Evolutionary conservation across 306 rosid genomes (phyloP).

Genomic region (Corylus americana): DNA sequence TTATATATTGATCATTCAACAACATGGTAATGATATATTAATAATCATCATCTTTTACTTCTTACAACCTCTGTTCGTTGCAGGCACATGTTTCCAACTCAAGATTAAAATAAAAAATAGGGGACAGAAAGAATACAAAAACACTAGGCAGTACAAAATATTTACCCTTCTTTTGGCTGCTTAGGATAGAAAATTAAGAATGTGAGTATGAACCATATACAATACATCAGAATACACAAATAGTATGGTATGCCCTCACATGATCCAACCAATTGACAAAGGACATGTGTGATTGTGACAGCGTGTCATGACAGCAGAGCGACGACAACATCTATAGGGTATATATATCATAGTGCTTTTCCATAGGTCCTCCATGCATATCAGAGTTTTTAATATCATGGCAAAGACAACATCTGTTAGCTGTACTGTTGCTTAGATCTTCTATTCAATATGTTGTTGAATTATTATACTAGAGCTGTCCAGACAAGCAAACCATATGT

Average conservation of each 20-base stretch:
- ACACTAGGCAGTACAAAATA: slow-evolving; percentile 7
- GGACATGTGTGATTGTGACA: slow-evolving; percentile 31
- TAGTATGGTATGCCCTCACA: slow-evolving; percentile 16
- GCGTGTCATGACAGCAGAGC: slow-evolving; percentile 33
- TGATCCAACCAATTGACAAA: slow-evolving; percentile 29
- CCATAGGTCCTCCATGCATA: slow-evolving; percentile 49
- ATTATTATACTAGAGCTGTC: slow-evolving; percentile 32
- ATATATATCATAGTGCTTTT: slow-evolving; percentile 28
- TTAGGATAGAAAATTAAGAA: slow-evolving; percentile 28
- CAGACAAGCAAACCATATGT: background rate
- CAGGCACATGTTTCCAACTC: slow-evolving; percentile 64
- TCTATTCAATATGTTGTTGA: slow-evolving; percentile 22
- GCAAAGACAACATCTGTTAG: background rate
- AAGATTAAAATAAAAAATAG: slow-evolving; percentile 17
- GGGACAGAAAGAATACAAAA: background rate
- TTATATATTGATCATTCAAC: slow-evolving; percentile 67
- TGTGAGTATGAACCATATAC: background rate
- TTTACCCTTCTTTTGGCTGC: slow-evolving; percentile 17
- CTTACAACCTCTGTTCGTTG: slow-evolving; percentile 56
- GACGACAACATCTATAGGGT: slow-evolving; percentile 18
- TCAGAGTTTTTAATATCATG: slow-evolving; percentile 1
- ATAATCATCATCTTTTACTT: slow-evolving; percentile 78
- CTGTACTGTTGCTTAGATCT: slow-evolving; percentile 28
- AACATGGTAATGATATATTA: slow-evolving; percentile 67
- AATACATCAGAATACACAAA: slow-evolving; percentile 16